Evolutionary conservation across 495 filamentous ascomycete species (phyloP), one percentile per base, ranked within the genome.

Genomic region (Aspergillus campestris): DNA sequence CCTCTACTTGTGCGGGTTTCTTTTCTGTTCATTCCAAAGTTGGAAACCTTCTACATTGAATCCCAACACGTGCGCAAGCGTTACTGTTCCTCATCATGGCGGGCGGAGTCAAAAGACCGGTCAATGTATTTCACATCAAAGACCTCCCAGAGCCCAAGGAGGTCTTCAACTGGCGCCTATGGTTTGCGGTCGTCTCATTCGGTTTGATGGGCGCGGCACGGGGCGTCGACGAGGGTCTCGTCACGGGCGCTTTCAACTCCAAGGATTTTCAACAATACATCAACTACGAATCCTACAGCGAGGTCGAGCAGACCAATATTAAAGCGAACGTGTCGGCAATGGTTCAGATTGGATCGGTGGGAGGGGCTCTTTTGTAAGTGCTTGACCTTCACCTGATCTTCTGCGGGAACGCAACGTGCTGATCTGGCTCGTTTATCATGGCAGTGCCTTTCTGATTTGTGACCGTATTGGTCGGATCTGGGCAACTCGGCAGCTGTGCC

Each of bases 321-420:
- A 77, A 81, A 50, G 79, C 67, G 38, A 85, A 83, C 61, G 77
- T 85, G 14, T 78, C 81, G 1, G 65, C 79, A 18, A 83, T 85
- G 81, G 81, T 83, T 1, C 81, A 83, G 48, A 74, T 83, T 43
- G 81, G 81, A 5, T 76, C 71, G 27, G 76, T 85, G 8, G 75
- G 61, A 6, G 81, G 81, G 5, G 78, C 78, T 13, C 65, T 81
- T 10, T 66, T 83, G 59, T n/a, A n/a, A n/a, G n/a, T n/a, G n/a
- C n/a, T n/a, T n/a, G n/a, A n/a, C n/a, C n/a, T n/a, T n/a, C n/a
- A n/a, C n/a, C n/a, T n/a, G n/a, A n/a, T n/a, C n/a, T n/a, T n/a
- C n/a, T n/a, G n/a, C n/a, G n/a, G n/a, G n/a, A n/a, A n/a, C n/a
- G n/a, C n/a, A n/a, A n/a, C n/a, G n/a, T n/a, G n/a, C n/a, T n/a